phyloP scores from a whole-genome alignment of 2,329 filamentous ascomycete genomes.

The Colletotrichum sp. region DNA sequence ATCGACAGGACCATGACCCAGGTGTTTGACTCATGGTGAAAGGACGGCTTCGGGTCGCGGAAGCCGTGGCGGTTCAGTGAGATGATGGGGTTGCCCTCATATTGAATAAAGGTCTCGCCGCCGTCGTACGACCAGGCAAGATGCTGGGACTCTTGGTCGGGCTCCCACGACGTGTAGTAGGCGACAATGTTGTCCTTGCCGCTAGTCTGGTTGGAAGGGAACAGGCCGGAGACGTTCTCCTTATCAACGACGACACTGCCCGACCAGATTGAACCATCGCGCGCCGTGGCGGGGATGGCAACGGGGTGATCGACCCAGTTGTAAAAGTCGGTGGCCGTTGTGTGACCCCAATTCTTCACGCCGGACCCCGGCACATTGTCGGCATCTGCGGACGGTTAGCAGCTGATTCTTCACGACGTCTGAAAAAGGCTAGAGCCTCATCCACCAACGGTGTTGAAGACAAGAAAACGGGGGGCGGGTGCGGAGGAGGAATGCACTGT shows the following conservation, averaged over 20 bases:
- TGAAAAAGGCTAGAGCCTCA: background rate
- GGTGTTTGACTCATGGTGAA: constrained; percentile 48
- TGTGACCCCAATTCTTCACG: constrained; percentile 67
- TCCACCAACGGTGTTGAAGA: background rate
- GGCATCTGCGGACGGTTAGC: background rate
- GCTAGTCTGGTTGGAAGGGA: constrained; percentile 58
- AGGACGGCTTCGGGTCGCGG: constrained; percentile 70
- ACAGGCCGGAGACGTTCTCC: constrained; percentile 72
- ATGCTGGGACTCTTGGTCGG: constrained; percentile 56
- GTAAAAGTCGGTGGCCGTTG: constrained; percentile 65
- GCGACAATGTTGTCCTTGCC: constrained; percentile 58
- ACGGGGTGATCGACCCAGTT: constrained; percentile 70
- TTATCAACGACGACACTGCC: constrained; percentile 64
- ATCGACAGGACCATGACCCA: constrained; percentile 67
- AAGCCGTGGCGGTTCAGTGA: constrained; percentile 59
- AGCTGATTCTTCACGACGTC: background rate
- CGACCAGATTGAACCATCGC: constrained; percentile 52
- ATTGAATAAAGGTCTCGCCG: constrained; percentile 66
- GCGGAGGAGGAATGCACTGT: background rate
- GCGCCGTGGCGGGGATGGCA: constrained; percentile 56
- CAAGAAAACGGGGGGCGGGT: background rate
- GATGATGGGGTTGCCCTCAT: constrained; percentile 65
- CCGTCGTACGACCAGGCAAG: constrained; percentile 67
- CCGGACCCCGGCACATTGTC: constrained; percentile 55
- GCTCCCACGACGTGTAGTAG: constrained; percentile 38